Evolutionary conservation across 257 asterid species (phyloP).

Genomic region (Jaltomata sinuosa): DNA sequence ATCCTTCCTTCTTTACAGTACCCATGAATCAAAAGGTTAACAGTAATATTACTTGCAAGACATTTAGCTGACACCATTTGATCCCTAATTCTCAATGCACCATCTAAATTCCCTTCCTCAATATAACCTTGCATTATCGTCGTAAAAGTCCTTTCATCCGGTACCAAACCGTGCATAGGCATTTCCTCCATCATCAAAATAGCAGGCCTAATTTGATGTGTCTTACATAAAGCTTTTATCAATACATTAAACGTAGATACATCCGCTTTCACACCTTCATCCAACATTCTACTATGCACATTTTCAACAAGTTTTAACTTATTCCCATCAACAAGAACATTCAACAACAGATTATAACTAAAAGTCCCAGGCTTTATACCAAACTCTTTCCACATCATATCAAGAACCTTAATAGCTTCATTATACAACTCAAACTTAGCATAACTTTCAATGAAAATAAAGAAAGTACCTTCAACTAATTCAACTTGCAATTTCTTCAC

Average conservation of each 20-base stretch:
- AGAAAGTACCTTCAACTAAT: slow-evolving; percentile 49
- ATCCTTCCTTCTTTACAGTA: slow-evolving; percentile 69
- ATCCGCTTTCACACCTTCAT: slow-evolving; percentile 43
- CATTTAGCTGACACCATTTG: slow-evolving; percentile 69
- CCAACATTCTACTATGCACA: slow-evolving; percentile 68
- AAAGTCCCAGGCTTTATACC: slow-evolving; percentile 47
- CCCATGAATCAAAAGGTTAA: slow-evolving; percentile 71
- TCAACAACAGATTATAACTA: slow-evolving; percentile 58
- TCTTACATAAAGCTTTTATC: slow-evolving; percentile 82
- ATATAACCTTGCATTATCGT: slow-evolving; percentile 88
- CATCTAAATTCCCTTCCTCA: slow-evolving; percentile 69
- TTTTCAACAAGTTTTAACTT: slow-evolving; percentile 66
- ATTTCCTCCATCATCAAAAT: slow-evolving; percentile 93
- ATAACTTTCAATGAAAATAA: slow-evolving; percentile 50
- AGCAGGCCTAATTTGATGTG: slow-evolving; percentile 90
- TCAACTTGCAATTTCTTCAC: slow-evolving; percentile 42
- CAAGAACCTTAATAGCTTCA: slow-evolving; percentile 62
- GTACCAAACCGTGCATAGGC: slow-evolving; percentile 50
- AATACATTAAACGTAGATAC: slow-evolving; percentile 77
- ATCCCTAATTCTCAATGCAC: slow-evolving; percentile 72
- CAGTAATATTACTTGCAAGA: slow-evolving; percentile 43
- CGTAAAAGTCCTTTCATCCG: slow-evolving; percentile 84
- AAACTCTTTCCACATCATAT: slow-evolving; percentile 57
- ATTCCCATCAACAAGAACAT: slow-evolving; percentile 76
- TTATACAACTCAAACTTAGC: slow-evolving; percentile 56